These are phyloP conservation scores for Pneumocystis carinii DNA, from an alignment of 1,139 yeast genomes.

Conservation along the genomic window DNA sequence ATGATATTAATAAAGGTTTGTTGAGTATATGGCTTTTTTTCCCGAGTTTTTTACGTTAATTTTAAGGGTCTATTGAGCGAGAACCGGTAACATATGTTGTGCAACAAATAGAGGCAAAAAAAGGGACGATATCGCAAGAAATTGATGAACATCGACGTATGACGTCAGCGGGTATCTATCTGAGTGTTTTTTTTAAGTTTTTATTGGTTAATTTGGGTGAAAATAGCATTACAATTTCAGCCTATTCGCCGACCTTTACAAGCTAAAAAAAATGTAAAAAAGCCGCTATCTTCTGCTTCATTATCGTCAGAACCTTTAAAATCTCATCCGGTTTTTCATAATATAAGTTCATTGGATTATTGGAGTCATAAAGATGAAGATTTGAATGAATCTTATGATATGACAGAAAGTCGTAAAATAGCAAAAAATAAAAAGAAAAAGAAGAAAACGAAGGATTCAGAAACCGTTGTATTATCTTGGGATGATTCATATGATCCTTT, in stretches of 20 bases:
- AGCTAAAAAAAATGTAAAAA: not conserved
- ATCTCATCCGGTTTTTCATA: not conserved
- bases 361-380: not conserved
- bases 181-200: not conserved
- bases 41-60: not conserved
- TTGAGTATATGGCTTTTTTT: not conserved
- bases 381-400: not conserved
- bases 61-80: not conserved
- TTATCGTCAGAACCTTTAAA: not conserved
- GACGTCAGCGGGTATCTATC: not conserved
- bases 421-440: not conserved
- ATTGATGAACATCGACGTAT: not conserved
- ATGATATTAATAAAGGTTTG: not conserved
- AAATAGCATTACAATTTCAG: not conserved
- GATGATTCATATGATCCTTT: constrained; percentile 14
- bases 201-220: not conserved
- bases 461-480: constrained; percentile 6
- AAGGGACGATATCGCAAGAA: not conserved
- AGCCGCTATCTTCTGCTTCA: not conserved
- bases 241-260: not conserved
- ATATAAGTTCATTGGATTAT: not conserved
- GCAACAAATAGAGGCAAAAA: not conserved
- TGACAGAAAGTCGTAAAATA: not conserved
- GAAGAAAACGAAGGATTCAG: not conserved
- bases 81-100: not conserved